Percentiles rank a stretch among this genome's conserved stretches.
phyloP scores from a whole-genome alignment of 2,329 filamentous ascomycete species.

The Mycosphaerella sp. region DNA sequence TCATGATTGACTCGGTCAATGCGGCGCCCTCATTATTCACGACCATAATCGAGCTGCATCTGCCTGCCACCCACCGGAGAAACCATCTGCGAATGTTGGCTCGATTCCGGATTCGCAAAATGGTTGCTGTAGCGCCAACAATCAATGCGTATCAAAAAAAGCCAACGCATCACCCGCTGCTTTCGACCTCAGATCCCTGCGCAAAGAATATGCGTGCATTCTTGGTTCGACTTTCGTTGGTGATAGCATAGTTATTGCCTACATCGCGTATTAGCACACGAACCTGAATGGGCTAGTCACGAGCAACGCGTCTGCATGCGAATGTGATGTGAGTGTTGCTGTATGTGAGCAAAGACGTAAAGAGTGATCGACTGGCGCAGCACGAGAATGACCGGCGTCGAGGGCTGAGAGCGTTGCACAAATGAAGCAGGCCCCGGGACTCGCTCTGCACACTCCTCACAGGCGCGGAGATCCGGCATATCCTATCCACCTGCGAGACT shows the following conservation, averaged over 20 bases:
- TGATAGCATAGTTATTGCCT: constrained; percentile 94
- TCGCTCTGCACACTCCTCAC: background rate
- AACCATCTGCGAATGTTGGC: background rate
- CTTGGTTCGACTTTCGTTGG: constrained; percentile 63
- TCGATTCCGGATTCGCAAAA: background rate
- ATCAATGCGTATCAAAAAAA: background rate
- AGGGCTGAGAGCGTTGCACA: constrained; percentile 22
- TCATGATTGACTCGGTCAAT: background rate
- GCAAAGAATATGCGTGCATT: constrained; percentile 81
- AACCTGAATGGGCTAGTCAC: background rate
- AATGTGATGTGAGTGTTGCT: background rate
- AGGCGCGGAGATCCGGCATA: constrained; percentile 5
- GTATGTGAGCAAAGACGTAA: constrained; percentile 13
- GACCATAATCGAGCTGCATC: background rate
- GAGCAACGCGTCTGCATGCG: background rate
- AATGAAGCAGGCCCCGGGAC: constrained; percentile 1
- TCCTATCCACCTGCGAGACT: constrained; percentile 2
- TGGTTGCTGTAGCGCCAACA: background rate
- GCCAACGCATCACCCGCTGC: constrained; percentile 11
- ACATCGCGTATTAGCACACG: constrained; percentile 9
- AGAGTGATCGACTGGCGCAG: constrained; percentile 7
- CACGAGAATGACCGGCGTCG: constrained; percentile 10
- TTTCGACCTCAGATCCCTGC: constrained; percentile 63
- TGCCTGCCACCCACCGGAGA: background rate
- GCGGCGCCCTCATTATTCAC: too few species aligned